Percentiles rank a stretch among this genome's conserved stretches.
These are phyloP conservation scores for Fusarium sp. DNA, from an alignment of 2,329 filamentous ascomycete species.

Conservation along the genomic window DNA sequence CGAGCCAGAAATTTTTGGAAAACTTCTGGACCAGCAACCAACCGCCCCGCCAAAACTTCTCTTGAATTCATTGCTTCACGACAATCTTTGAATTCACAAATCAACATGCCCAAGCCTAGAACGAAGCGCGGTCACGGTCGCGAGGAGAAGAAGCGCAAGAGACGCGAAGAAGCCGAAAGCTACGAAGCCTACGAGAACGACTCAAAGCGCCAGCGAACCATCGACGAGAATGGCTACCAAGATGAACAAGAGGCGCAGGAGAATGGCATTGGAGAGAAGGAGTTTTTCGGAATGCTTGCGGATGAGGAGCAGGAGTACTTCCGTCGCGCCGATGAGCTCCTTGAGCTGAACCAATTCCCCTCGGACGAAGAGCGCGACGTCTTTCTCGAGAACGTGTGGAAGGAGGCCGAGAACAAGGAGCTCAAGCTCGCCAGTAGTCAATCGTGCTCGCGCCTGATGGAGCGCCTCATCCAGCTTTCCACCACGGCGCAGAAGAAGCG, in stretches of 20 bases:
- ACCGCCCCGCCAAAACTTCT: conserved; percentile 33
- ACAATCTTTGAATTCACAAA: conserved; percentile 13
- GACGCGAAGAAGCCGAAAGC: conserved; percentile 44
- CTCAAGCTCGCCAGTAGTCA: conserved; percentile 96
- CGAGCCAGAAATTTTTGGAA: conserved; percentile 25
- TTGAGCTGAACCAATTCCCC: conserved; percentile 90
- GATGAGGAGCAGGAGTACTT: conserved; percentile 98
- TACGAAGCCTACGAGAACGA: conserved; percentile 37
- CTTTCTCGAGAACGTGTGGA: conserved; percentile 85
- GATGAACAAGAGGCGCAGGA: conserved; percentile 41
- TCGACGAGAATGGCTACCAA: conserved; percentile 39
- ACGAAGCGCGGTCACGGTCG: conserved; percentile 55
- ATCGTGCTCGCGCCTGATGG: conserved; percentile 92
- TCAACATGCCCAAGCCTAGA: conserved; percentile 58
- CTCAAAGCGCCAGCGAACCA: conserved; percentile 43
- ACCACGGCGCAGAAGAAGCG: conserved; percentile 84
- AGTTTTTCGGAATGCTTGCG: conserved; percentile 94
- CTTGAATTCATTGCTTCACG: neutral
- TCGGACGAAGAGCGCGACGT: conserved; percentile 77
- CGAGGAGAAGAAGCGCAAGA: conserved; percentile 57
- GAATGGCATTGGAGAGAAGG: conserved; percentile 63
- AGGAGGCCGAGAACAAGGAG: conserved; percentile 90
- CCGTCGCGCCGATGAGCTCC: conserved; percentile 86
- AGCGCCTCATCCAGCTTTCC: conserved; percentile 87
- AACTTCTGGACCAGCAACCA: conserved; percentile 21